Percentiles rank a stretch among this genome's conserved stretches.
These are phyloP conservation scores for Entelexis sorbosivorans DNA, from an alignment of 1,139 yeast species.

Conservation along the genomic window DNA sequence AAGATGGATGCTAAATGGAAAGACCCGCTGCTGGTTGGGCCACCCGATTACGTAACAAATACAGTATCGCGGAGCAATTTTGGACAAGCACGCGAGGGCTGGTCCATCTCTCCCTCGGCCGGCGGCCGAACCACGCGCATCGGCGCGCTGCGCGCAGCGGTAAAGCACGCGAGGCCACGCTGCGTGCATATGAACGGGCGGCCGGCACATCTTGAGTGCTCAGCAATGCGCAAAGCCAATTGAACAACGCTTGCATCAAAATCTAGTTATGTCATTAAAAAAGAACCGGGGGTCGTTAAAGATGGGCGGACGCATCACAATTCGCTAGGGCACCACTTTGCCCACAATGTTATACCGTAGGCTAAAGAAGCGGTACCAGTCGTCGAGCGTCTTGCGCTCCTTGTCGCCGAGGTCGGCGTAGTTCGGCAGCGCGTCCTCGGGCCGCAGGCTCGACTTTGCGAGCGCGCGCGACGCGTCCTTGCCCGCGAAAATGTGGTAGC, in stretches of 20 bases:
- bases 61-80: background rate
- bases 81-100: too few relatives aligned
- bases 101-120: too few relatives aligned
- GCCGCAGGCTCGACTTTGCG: constrained; percentile 43
- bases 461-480: constrained; percentile 67
- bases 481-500: constrained; percentile 64
- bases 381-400: constrained; percentile 60
- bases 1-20: background rate
- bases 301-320: background rate
- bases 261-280: background rate
- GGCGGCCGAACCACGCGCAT: too few relatives aligned
- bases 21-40: constrained; percentile 4
- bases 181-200: too few relatives aligned
- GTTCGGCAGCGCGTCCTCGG: constrained; percentile 57
- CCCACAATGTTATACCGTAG: constrained; percentile 50
- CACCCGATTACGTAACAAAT: background rate
- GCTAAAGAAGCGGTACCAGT: constrained; percentile 78
- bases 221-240: background rate
- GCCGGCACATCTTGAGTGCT: too few relatives aligned
- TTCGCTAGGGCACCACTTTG: constrained; percentile 4
- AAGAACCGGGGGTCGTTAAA: constrained; percentile 3
- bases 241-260: background rate
- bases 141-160: too few relatives aligned
- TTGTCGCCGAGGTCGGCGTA: constrained; percentile 43
- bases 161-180: too few relatives aligned